Evolutionary conservation across 345 rosid species (phyloP).

Genomic region (Jatropha curcas): DNA sequence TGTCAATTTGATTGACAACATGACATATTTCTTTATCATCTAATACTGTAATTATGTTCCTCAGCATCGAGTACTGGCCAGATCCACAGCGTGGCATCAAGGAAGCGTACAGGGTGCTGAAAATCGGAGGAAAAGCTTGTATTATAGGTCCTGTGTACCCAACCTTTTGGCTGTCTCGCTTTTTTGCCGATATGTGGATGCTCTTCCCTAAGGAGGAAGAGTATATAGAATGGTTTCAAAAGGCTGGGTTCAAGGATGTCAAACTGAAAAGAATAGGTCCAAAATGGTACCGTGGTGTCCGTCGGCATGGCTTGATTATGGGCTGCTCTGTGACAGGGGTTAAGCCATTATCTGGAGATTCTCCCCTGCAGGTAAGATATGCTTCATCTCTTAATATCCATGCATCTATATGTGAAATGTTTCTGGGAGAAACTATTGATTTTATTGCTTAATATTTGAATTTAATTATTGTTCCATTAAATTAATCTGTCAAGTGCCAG

Average conservation of each 20-base stretch:
- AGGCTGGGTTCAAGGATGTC: slow-evolving; percentile 40
- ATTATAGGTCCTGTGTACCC: slow-evolving; percentile 41
- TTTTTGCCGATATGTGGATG: slow-evolving; percentile 44
- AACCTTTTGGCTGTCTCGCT: slow-evolving; percentile 41
- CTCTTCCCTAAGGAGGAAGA: slow-evolving; percentile 45
- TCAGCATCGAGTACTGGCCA: slow-evolving; percentile 44
- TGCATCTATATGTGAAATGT: neutral
- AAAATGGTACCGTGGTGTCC: slow-evolving; percentile 42
- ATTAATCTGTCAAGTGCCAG: no score
- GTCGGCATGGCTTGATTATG: slow-evolving; percentile 41
- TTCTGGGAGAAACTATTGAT: neutral
- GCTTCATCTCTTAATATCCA: neutral
- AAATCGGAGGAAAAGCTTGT: slow-evolving; percentile 43
- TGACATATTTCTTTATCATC: neutral
- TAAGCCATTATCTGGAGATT: slow-evolving; percentile 37
- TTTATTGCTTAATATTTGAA: neutral
- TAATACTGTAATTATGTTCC: neutral
- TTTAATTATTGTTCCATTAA: neutral
- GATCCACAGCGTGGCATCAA: slow-evolving; percentile 42
- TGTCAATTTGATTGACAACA: neutral
- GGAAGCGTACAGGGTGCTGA: slow-evolving; percentile 43
- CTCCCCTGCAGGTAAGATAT: slow-evolving; percentile 37
- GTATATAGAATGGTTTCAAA: slow-evolving; percentile 44
- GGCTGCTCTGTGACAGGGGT: slow-evolving; percentile 46
- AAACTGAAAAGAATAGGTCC: slow-evolving; percentile 43